Percentiles rank a stretch among this genome's conserved stretches.
Conservation (phyloP, 2,329 filamentous ascomycete genomes). For the Lecanoromycetidae sp. region DNA sequence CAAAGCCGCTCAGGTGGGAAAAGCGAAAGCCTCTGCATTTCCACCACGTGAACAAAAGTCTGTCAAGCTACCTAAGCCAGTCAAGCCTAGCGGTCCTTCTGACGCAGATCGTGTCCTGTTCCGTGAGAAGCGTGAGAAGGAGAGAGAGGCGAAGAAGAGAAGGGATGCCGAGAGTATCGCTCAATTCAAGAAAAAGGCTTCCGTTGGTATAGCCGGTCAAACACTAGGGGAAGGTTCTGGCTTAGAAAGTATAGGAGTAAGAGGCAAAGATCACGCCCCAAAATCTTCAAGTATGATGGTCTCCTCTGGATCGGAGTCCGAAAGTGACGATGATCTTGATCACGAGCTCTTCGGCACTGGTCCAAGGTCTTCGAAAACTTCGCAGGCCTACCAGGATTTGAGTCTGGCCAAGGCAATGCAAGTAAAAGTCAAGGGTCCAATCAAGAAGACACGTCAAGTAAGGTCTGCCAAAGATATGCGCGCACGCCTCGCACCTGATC, state of each 20-base stretch:
- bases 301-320: constrained; percentile 50
- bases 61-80: constrained; percentile 2
- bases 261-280: constrained; percentile 65
- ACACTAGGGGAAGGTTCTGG: constrained; percentile 70
- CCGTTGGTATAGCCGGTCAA: constrained; percentile 40
- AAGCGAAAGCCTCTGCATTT: constrained; percentile 19
- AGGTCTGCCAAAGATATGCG: constrained; percentile 88
- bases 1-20: constrained; percentile 19
- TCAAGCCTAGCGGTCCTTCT: constrained; percentile 5
- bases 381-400: constrained; percentile 34
- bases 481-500: constrained; percentile 77
- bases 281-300: constrained; percentile 84
- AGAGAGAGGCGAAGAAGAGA: constrained; percentile 61
- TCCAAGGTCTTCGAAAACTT: constrained; percentile 26
- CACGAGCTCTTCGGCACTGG: constrained; percentile 51
- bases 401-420: constrained; percentile 36
- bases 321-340: constrained; percentile 61
- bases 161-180: constrained; percentile 62
- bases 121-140: constrained; percentile 60
- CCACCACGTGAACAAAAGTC: background rate
- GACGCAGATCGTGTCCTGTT: constrained; percentile 37
- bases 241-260: constrained; percentile 53
- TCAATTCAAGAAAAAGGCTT: constrained; percentile 48
- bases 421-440: constrained; percentile 54
- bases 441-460: constrained; percentile 70